These are phyloP conservation scores for Aureobasidium sp. DNA, from an alignment of 2,329 filamentous ascomycete species.

Conservation along the genomic window DNA sequence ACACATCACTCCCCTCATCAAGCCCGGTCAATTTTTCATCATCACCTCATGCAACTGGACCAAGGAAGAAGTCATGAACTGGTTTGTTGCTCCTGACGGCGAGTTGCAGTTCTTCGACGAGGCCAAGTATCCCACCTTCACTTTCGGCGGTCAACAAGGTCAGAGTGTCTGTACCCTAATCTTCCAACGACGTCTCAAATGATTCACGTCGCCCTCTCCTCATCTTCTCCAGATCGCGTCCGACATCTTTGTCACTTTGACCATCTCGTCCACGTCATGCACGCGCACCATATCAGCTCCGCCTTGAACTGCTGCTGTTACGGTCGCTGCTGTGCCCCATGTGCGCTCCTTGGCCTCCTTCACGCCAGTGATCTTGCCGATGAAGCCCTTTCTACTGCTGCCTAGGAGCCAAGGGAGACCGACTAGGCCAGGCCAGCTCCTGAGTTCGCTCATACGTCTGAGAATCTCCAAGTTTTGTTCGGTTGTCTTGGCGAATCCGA, in stretches of 20 bases:
- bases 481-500: constrained; percentile 84
- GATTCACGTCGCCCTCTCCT: not conserved
- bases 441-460: constrained; percentile 59
- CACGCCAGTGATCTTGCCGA: constrained; percentile 74
- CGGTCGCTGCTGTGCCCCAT: constrained; percentile 82
- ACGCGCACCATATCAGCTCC: constrained; percentile 89
- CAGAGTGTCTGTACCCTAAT: constrained; percentile 83
- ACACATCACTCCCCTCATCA: constrained; percentile 60
- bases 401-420: constrained; percentile 84
- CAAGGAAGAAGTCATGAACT: constrained; percentile 68
- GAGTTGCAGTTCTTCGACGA: constrained; percentile 54
- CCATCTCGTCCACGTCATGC: constrained; percentile 85
- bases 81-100: constrained; percentile 54
- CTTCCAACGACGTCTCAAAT: constrained; percentile 44
- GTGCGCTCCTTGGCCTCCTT: constrained; percentile 58
- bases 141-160: constrained; percentile 80
- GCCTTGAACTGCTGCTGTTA: constrained; percentile 74
- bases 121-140: constrained; percentile 77
- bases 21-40: constrained; percentile 62
- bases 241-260: constrained; percentile 71
- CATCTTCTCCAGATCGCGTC: constrained; percentile 74
- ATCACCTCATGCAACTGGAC: constrained; percentile 99
- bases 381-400: constrained; percentile 79
- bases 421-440: constrained; percentile 50
- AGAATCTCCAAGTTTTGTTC: constrained; percentile 77